Evolutionary conservation across 2,329 filamentous ascomycete genomes (phyloP).

Genomic region (Pleochaeta shiraiana): DNA sequence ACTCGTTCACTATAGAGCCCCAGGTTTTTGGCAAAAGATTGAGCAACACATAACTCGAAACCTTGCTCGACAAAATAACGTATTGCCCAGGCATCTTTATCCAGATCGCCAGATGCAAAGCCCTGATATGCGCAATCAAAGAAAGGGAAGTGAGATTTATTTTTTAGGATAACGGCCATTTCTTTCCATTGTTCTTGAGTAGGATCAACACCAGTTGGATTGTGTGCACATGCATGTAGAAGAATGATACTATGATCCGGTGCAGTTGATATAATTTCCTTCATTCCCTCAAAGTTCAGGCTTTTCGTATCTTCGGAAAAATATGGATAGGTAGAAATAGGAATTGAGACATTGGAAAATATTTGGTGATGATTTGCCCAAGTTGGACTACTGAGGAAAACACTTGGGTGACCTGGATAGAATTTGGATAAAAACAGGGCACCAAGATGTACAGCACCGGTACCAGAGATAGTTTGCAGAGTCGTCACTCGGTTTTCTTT

Average conservation of each 20-base stretch:
- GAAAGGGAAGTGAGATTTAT: slow-evolving; percentile 83
- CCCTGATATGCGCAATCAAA: slow-evolving; percentile 98
- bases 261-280: slow-evolving; percentile 43
- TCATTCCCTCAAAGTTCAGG: slow-evolving; percentile 82
- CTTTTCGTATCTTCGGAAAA: slow-evolving; percentile 77
- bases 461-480: slow-evolving; percentile 91
- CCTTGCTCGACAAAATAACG: slow-evolving; percentile 86
- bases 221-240: slow-evolving; percentile 91
- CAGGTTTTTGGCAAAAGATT: slow-evolving; percentile 97
- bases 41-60: slow-evolving; percentile 70
- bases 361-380: slow-evolving; percentile 99
- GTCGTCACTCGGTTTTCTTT: slow-evolving; percentile 61
- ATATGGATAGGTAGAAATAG: slow-evolving; percentile 74
- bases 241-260: slow-evolving; percentile 68
- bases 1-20: slow-evolving; percentile 93
- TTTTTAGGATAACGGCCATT: slow-evolving; percentile 54
- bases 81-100: slow-evolving; percentile 73
- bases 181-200: slow-evolving; percentile 88
- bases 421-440: slow-evolving; percentile 88
- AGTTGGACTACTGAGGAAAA: slow-evolving; percentile 88
- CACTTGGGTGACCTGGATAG: slow-evolving; percentile 50
- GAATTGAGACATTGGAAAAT: slow-evolving; percentile 72
- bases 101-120: slow-evolving; percentile 80
- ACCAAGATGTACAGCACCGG: slow-evolving; percentile 82
- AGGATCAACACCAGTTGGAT: slow-evolving; percentile 92